Conservation (phyloP, 1,284 basidiomycete genomes). For the Malassezia vespertilionis region DNA sequence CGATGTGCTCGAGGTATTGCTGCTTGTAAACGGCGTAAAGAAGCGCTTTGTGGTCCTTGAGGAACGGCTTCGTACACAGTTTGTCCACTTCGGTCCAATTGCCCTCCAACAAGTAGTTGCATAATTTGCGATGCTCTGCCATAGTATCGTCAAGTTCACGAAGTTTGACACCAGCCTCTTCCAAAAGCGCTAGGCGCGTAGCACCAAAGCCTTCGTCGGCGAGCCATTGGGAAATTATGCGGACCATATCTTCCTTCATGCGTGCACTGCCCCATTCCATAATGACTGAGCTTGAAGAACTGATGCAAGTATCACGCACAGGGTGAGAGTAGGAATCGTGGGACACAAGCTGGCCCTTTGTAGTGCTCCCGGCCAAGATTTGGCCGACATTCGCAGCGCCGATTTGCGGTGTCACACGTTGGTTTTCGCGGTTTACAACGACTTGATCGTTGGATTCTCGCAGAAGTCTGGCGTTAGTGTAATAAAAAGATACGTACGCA, state of each 20-base stretch:
- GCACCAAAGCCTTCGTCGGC: slow-evolving; percentile 47
- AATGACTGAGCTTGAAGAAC: slow-evolving; percentile 34
- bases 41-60: slow-evolving; percentile 51
- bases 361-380: not conserved
- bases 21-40: slow-evolving; percentile 48
- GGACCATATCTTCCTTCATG: slow-evolving; percentile 37
- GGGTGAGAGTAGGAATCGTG: not conserved
- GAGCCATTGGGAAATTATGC: slow-evolving; percentile 50
- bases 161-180: slow-evolving; percentile 45
- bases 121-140: slow-evolving; percentile 48
- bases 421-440: slow-evolving; percentile 32
- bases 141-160: slow-evolving; percentile 39
- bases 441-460: slow-evolving; percentile 26
- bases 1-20: slow-evolving; percentile 51
- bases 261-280: slow-evolving; percentile 29
- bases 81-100: slow-evolving; percentile 50
- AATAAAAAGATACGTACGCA: slow-evolving; percentile 2
- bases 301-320: too few relatives aligned
- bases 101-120: slow-evolving; percentile 50
- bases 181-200: slow-evolving; percentile 48
- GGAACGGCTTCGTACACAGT: slow-evolving; percentile 46
- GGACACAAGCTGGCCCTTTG: not conserved
- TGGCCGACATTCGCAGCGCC: slow-evolving; percentile 14
- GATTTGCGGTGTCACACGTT: slow-evolving; percentile 21
- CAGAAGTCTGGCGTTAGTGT: not conserved